A percentile compares a stretch with the other conserved stretches of the same genome.
These are phyloP conservation scores for Sporothrix phasma DNA, from an alignment of 2,329 filamentous ascomycete genomes.

Conservation along the genomic window DNA sequence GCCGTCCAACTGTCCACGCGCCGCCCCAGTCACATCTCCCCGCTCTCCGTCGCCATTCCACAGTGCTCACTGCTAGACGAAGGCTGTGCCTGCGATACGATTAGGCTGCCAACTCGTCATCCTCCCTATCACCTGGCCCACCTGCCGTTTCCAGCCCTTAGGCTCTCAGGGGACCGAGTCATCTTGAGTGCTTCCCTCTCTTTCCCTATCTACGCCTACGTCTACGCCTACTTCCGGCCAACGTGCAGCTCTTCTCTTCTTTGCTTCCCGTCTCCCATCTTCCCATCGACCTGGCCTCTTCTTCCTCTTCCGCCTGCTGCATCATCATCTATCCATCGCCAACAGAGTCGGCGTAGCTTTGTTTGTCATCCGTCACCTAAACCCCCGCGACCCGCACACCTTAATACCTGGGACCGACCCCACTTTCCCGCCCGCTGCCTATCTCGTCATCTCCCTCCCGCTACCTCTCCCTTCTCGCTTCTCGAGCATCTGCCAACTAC, in stretches of 20 bases:
- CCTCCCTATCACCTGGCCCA: constrained; percentile 16
- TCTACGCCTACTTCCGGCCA: too few relatives aligned
- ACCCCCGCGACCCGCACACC: not conserved
- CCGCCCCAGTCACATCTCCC: not conserved
- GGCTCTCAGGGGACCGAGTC: constrained; percentile 1
- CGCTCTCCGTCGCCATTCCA: not conserved
- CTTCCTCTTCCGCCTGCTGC: not conserved
- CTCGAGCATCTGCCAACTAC: not conserved
- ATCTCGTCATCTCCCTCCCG: constrained; percentile 4
- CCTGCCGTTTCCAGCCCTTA: constrained; percentile 5
- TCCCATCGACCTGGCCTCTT: too few relatives aligned
- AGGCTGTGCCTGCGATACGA: constrained; percentile 6
- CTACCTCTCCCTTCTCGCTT: not conserved
- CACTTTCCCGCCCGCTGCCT: not conserved
- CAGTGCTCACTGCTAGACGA: too few relatives aligned
- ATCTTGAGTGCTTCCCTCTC: not conserved
- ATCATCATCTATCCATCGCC: not conserved
- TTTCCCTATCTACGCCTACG: too few relatives aligned
- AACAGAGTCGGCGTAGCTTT: not conserved
- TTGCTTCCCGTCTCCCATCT: not conserved
- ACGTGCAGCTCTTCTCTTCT: not conserved
- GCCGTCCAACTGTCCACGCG: too few relatives aligned
- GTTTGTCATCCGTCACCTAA: not conserved
- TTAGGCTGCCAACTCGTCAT: constrained; percentile 20
- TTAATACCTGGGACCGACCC: not conserved